Conservation (phyloP, 495 filamentous ascomycete genomes). For the Xylaria sp. region DNA sequence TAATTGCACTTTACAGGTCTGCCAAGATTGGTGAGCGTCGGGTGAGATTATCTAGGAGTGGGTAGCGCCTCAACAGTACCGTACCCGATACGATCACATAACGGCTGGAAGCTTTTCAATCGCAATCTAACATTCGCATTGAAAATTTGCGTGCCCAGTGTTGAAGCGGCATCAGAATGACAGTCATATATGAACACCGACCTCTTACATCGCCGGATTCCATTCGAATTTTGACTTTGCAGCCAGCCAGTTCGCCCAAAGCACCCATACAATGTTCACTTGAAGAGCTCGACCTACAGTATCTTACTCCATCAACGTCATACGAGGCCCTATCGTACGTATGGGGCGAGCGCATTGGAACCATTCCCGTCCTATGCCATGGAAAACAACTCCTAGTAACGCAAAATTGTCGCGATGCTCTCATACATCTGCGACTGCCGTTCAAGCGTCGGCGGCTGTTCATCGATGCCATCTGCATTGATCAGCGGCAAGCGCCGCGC, state of each 20-base stretch:
- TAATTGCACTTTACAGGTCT: too few relatives aligned
- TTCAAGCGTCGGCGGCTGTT: neutral
- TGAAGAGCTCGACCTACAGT: neutral
- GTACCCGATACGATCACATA: too few relatives aligned
- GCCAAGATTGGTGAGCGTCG: too few relatives aligned
- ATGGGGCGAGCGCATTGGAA: neutral
- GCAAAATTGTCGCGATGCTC: constrained; percentile 1
- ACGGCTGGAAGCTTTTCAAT: neutral
- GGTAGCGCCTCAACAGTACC: too few relatives aligned
- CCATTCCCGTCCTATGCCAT: neutral
- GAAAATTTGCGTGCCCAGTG: neutral
- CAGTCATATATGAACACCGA: neutral
- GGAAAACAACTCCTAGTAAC: neutral
- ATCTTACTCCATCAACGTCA: neutral
- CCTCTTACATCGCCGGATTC: neutral
- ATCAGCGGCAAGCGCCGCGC: neutral
- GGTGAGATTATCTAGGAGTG: too few relatives aligned
- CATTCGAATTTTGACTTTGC: neutral
- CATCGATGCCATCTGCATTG: constrained; percentile 11
- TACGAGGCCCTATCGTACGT: constrained; percentile 15
- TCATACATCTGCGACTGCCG: neutral
- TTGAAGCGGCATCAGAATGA: neutral
- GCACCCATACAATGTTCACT: neutral
- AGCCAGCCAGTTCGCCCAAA: neutral
- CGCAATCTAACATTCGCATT: neutral